Evolutionary conservation across 495 filamentous ascomycete species (phyloP).

Genomic region (Aspergillus conjunctus): DNA sequence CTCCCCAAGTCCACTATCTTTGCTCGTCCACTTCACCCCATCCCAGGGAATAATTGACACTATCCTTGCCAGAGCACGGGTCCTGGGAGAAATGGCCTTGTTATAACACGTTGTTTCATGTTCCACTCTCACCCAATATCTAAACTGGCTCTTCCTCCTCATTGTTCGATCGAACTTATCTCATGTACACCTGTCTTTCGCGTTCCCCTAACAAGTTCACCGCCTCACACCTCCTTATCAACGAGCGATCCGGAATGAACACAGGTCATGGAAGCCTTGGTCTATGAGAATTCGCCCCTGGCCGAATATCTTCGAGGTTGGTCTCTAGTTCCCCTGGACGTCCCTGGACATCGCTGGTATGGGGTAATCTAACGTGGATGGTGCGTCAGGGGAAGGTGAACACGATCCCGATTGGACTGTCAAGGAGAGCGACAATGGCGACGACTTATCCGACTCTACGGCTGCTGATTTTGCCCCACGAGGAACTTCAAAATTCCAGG

Average conservation of each 20-base stretch:
- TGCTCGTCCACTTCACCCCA: background rate
- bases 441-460: conserved; percentile 34
- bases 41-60: background rate
- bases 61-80: conserved; percentile 2
- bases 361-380: conserved; percentile 24
- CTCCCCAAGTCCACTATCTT: background rate
- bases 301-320: conserved; percentile 92
- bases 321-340: conserved; percentile 28
- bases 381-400: conserved; percentile 51
- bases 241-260: conserved; percentile 36
- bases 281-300: conserved; percentile 88
- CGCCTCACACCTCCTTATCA: conserved; percentile 10
- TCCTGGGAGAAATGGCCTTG: conserved; percentile 13
- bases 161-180: background rate
- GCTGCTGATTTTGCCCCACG: conserved; percentile 71
- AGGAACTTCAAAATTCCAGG: conserved; percentile 66
- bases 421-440: conserved; percentile 46
- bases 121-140: background rate
- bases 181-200: background rate
- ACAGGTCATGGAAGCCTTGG: conserved; percentile 80
- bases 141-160: background rate
- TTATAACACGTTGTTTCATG: conserved; percentile 1
- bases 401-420: conserved; percentile 46
- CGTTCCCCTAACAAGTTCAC: background rate
- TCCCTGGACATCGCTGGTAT: conserved; percentile 6